These are phyloP conservation scores for Candida tetrigidarum DNA, from an alignment of 1,139 yeast species.

Conservation along the genomic window DNA sequence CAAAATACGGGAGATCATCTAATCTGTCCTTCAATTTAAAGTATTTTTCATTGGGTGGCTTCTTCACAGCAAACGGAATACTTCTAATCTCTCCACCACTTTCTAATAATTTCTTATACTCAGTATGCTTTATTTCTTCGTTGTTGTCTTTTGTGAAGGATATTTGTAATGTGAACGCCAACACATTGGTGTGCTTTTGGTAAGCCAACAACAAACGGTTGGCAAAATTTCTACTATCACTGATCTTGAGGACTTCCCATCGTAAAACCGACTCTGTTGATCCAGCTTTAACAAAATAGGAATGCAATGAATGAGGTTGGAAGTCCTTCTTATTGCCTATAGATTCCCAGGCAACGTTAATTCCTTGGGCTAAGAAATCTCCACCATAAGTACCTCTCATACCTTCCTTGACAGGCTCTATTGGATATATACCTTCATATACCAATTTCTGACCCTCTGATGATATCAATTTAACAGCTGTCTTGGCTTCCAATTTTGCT, in stretches of 20 bases:
- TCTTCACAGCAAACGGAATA: conserved; percentile 36
- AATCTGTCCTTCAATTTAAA: conserved; percentile 35
- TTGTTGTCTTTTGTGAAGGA: conserved; percentile 40
- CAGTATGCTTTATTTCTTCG: conserved; percentile 19
- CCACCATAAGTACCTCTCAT: conserved; percentile 49
- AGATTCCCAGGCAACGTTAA: conserved; percentile 44
- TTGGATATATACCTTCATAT: conserved; percentile 38
- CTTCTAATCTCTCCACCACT: conserved; percentile 18
- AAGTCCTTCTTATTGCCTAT: conserved; percentile 28
- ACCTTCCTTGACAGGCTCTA: conserved; percentile 34
- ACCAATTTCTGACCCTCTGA: conserved; percentile 14
- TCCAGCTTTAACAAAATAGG: conserved; percentile 47
- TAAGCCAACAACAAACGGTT: conserved; percentile 40
- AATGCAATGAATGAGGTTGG: conserved; percentile 44
- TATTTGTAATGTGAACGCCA: conserved; percentile 37
- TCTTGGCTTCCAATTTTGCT: conserved; percentile 17
- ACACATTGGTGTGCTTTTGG: conserved; percentile 32
- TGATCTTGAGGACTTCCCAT: conserved; percentile 38
- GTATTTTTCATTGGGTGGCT: conserved; percentile 33
- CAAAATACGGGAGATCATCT: conserved; percentile 28
- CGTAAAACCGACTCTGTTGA: conserved; percentile 31
- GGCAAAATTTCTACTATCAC: conserved; percentile 41
- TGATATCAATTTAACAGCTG: conserved; percentile 11
- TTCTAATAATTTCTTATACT: conserved; percentile 13
- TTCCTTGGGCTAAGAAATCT: conserved; percentile 38